Percentiles rank a stretch among this genome's conserved stretches.
These are phyloP conservation scores for Hortaea werneckii DNA, from an alignment of 2,329 filamentous ascomycete species.

Conservation along the genomic window DNA sequence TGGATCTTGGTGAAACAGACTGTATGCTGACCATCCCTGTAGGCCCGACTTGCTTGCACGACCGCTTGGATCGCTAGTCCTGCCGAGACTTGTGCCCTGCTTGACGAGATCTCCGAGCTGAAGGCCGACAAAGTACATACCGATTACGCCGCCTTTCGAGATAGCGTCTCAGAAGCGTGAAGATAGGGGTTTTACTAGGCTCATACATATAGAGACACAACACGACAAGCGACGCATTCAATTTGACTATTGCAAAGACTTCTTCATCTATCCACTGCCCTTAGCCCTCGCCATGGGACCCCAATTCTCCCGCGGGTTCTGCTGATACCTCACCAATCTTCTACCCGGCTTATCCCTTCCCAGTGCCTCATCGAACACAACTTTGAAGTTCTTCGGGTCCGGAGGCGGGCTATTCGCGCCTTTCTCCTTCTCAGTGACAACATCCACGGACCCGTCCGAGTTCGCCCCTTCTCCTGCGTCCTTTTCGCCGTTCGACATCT, in stretches of 20 bases:
- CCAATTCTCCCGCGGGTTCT: conserved; percentile 88
- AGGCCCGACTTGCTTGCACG: conserved; percentile 76
- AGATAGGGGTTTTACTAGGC: not conserved
- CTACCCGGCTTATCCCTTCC: conserved; percentile 57
- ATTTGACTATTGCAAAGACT: not conserved
- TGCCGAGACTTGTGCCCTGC: conserved; percentile 73
- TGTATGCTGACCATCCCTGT: conserved; percentile 5
- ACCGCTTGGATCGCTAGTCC: conserved; percentile 97
- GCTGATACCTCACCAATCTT: conserved; percentile 74
- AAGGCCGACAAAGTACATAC: not conserved
- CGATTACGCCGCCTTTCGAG: not conserved
- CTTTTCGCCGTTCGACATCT: conserved; percentile 14
- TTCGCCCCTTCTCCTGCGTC: conserved; percentile 2
- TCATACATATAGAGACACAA: too few relatives aligned
- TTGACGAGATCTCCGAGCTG: conserved; percentile 61
- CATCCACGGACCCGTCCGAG: conserved; percentile 8
- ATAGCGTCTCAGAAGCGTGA: not conserved
- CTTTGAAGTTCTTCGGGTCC: conserved; percentile 39
- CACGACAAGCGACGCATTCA: too few relatives aligned
- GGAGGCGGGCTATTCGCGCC: not conserved
- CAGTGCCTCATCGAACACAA: conserved; percentile 71
- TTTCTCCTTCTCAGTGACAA: conserved; percentile 8
- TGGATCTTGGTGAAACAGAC: not conserved
- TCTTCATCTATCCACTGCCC: conserved; percentile 9
- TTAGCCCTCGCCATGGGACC: conserved; percentile 60